phyloP scores from a whole-genome alignment of 2,329 filamentous ascomycete species.

The Pseudogymnoascus sp. region DNA sequence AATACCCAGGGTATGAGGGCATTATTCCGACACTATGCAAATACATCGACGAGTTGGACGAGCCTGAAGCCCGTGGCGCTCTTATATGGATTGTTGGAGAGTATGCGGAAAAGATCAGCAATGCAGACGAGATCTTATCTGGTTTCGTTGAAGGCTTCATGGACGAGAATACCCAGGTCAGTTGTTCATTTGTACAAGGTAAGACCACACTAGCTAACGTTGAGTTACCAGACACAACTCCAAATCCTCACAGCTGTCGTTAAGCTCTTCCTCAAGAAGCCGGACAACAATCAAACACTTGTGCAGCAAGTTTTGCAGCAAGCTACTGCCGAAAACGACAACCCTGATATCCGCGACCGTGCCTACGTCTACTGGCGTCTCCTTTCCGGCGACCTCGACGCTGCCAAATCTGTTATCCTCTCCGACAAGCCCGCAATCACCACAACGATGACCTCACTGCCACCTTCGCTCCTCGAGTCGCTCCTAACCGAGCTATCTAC shows the following conservation, averaged over 20 bases:
- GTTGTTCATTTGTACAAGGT: conserved; percentile 23
- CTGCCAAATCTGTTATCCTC: conserved; percentile 89
- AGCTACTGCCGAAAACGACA: conserved; percentile 91
- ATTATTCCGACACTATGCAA: conserved; percentile 96
- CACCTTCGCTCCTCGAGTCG: conserved; percentile 75
- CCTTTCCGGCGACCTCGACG: conserved; percentile 81
- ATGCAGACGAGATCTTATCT: conserved; percentile 88
- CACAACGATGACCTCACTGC: conserved; percentile 86
- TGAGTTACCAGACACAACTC: conserved; percentile 67
- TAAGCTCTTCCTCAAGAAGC: conserved; percentile 96
- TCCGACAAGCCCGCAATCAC: conserved; percentile 92
- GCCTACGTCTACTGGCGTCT: conserved; percentile 98
- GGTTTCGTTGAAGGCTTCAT: conserved; percentile 91
- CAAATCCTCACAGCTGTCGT: conserved; percentile 96
- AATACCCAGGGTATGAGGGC: conserved; percentile 95
- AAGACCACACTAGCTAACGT: conserved; percentile 13
- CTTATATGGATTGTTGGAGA: conserved; percentile 99
- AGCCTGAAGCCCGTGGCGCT: conserved; percentile 81
- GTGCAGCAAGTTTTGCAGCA: conserved; percentile 92
- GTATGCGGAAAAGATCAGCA: conserved; percentile 98
- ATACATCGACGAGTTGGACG: conserved; percentile 93
- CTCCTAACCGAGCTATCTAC: conserved; percentile 90
- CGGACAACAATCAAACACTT: conserved; percentile 79
- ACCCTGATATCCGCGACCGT: conserved; percentile 92
- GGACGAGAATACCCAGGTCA: conserved; percentile 90